These are phyloP conservation scores for Silybum marianum DNA, from an alignment of 129 eudicot genomes.

Conservation along the genomic window DNA sequence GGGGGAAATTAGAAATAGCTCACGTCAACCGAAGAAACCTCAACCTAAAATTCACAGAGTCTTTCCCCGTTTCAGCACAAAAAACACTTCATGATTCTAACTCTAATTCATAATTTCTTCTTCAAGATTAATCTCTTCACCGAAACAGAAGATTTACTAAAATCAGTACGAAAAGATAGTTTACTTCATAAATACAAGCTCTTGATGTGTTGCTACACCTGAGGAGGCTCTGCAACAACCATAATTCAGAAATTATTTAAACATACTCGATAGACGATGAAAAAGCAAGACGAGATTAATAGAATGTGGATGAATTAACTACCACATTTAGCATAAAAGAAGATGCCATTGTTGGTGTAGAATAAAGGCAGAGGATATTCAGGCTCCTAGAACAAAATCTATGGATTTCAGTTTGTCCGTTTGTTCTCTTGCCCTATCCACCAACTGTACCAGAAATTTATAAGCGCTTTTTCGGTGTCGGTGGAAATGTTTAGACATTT, in stretches of 20 bases:
- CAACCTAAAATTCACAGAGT: neutral
- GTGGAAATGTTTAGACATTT: too few species aligned
- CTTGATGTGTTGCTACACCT: conserved; percentile 14
- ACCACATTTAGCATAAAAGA: conserved; percentile 21
- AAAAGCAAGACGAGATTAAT: neutral
- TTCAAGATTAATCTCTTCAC: neutral
- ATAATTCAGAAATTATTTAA: neutral
- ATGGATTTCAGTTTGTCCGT: neutral
- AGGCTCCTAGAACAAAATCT: neutral
- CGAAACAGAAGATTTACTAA: neutral
- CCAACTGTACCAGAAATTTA: too few species aligned
- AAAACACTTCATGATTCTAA: neutral
- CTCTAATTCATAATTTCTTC: neutral
- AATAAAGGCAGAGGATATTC: neutral
- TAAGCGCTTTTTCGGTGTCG: too few species aligned
- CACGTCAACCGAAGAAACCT: conserved; percentile 2
- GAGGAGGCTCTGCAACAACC: conserved; percentile 13
- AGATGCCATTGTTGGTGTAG: conserved; percentile 27
- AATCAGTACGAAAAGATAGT: conserved; percentile 2
- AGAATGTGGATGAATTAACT: neutral
- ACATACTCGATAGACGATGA: neutral
- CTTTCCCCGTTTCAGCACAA: neutral
- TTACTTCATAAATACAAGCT: conserved; percentile 35
- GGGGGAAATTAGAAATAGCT: neutral
- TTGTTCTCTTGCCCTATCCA: neutral